Percentiles rank a stretch among this genome's conserved stretches.
phyloP scores from a whole-genome alignment of 208 protist species.

The Wallacemonas sp. region DNA sequence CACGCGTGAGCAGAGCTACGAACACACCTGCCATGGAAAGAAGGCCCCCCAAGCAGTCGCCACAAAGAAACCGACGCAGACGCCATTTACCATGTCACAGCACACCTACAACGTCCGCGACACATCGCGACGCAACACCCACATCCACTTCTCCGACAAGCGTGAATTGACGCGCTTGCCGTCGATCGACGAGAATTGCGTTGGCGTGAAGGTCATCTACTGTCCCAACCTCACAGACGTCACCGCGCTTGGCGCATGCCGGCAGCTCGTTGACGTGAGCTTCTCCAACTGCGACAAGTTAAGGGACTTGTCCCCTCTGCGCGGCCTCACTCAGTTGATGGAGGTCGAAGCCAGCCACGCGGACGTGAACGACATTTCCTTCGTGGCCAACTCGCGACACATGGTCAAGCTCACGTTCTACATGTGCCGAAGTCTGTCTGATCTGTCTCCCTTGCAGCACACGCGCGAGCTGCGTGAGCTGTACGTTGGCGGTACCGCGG shows the following conservation, averaged over 20 bases:
- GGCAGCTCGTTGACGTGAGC: not conserved
- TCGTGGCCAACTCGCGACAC: too few species aligned
- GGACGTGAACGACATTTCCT: not conserved
- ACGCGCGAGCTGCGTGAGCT: too few species aligned
- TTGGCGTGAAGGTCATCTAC: not conserved
- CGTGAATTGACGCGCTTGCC: not conserved
- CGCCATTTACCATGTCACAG: not conserved
- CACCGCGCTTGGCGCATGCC: not conserved
- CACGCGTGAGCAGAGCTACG: constrained; percentile 38
- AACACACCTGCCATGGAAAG: constrained; percentile 27
- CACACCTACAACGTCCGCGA: not conserved
- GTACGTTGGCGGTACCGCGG: too few species aligned
- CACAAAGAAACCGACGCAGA: not conserved
- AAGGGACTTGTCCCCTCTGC: not conserved
- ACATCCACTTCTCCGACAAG: not conserved
- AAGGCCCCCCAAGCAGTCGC: too few species aligned
- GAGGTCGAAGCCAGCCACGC: not conserved
- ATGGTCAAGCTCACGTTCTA: too few species aligned
- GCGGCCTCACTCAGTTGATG: not conserved
- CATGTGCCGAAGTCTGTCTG: too few species aligned
- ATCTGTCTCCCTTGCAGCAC: too few species aligned
- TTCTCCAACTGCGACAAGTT: not conserved
- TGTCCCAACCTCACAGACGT: not conserved
- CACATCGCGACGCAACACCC: not conserved
- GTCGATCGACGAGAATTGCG: not conserved